A percentile compares a stretch with the other conserved stretches of the same genome.
Conservation (phyloP, 257 asterid genomes). For the Lycium ferocissimum region DNA sequence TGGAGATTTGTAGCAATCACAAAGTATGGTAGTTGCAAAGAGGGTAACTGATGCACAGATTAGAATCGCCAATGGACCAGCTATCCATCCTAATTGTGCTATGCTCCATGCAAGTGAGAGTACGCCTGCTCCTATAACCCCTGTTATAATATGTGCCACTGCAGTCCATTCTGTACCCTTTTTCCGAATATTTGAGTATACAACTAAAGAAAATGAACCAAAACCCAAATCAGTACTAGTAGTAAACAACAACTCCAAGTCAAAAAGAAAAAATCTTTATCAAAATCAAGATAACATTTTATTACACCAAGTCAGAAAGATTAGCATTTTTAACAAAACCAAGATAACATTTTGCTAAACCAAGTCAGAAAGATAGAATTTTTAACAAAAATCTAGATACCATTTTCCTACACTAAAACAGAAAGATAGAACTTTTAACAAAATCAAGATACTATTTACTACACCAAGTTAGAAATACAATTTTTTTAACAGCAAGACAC, state of each 20-base stretch:
- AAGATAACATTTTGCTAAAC: background rate
- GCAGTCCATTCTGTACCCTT: constrained; percentile 75
- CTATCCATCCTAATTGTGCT: constrained; percentile 80
- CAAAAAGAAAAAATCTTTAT: background rate
- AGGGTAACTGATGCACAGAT: constrained; percentile 56
- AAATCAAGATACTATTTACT: background rate
- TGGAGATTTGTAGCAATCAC: constrained; percentile 62
- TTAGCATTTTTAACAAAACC: too few species aligned
- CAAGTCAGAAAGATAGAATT: background rate
- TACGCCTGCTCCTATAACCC: constrained; percentile 81
- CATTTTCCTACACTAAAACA: background rate
- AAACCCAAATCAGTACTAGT: background rate
- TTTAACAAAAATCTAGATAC: background rate
- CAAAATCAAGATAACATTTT: background rate
- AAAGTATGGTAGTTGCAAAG: constrained; percentile 51
- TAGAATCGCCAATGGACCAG: constrained; percentile 63
- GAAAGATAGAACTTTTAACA: background rate
- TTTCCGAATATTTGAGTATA: constrained; percentile 15
- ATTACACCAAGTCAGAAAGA: background rate
- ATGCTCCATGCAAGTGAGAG: constrained; percentile 78
- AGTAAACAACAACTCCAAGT: background rate
- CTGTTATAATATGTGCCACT: constrained; percentile 71
- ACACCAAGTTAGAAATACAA: too few species aligned
- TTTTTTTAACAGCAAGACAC: background rate
- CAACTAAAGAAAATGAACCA: background rate